phyloP scores from a whole-genome alignment of 306 rosid species.

The Macrotyloma uniflorum region DNA sequence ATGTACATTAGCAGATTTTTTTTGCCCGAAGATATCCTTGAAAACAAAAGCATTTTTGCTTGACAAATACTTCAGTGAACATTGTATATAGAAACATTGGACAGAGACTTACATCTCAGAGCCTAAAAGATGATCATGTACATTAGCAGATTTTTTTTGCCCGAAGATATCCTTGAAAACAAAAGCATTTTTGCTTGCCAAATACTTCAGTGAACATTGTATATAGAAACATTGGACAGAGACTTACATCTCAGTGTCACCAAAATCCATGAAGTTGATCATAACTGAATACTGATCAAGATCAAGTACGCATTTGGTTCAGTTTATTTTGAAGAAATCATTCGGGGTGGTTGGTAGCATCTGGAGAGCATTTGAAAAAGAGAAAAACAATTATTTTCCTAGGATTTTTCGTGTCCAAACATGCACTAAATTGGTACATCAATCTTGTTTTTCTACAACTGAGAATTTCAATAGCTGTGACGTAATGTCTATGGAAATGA shows the following conservation, averaged over 20 bases:
- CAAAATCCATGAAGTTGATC: not conserved
- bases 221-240: not conserved
- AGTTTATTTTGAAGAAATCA: not conserved
- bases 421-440: not conserved
- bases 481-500: not conserved
- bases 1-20: not conserved
- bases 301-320: not conserved
- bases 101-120: not conserved
- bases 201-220: no score
- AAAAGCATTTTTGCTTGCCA: not conserved
- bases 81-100: not conserved
- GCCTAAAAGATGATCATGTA: not conserved
- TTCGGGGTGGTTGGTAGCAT: no score
- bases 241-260: not conserved
- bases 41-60: not conserved
- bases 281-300: not conserved
- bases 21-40: not conserved
- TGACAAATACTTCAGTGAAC: not conserved
- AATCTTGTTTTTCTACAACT: not conserved
- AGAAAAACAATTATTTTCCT: not conserved
- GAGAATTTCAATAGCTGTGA: not conserved
- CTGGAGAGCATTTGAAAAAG: no score
- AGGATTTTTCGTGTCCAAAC: not conserved
- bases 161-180: not conserved
- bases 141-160: not conserved